Conservation (phyloP, 2,329 filamentous ascomycete genomes). For the Fusarium odoratissimum region DNA sequence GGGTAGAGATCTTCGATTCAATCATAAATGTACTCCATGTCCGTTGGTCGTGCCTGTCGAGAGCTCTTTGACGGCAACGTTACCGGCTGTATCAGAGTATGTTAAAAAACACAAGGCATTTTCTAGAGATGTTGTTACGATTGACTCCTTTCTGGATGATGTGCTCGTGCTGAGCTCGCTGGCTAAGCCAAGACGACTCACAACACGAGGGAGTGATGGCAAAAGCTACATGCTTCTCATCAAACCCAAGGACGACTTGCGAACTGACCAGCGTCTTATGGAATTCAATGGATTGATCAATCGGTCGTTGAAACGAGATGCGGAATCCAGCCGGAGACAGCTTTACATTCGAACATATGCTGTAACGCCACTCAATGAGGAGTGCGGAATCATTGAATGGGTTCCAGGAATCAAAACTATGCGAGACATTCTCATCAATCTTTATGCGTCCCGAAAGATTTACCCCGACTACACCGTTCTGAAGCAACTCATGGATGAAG, state of each 20-base stretch:
- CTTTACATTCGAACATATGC: slow-evolving; percentile 98
- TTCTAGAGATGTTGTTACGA: slow-evolving; percentile 85
- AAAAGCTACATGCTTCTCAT: slow-evolving; percentile 89
- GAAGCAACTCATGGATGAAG: slow-evolving; percentile 72
- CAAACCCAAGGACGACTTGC: slow-evolving; percentile 97
- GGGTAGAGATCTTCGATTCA: slow-evolving; percentile 82
- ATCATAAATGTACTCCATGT: slow-evolving; percentile 84
- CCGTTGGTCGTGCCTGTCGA: slow-evolving; percentile 91
- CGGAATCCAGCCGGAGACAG: slow-evolving; percentile 88
- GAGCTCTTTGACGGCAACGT: slow-evolving; percentile 81
- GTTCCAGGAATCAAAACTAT: slow-evolving; percentile 95
- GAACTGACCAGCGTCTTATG: slow-evolving; percentile 98
- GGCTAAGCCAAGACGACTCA: slow-evolving; percentile 91
- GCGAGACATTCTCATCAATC: slow-evolving; percentile 85
- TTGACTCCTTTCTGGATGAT: slow-evolving; percentile 83
- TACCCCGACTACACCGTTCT: slow-evolving; percentile 76
- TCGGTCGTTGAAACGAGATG: slow-evolving; percentile 88
- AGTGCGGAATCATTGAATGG: slow-evolving; percentile 98
- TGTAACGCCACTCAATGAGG: slow-evolving; percentile 95
- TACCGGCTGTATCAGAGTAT: slow-evolving; percentile 80
- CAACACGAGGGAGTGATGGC: slow-evolving; percentile 88
- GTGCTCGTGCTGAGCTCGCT: slow-evolving; percentile 91
- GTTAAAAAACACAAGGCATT: slow-evolving; percentile 87
- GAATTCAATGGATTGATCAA: slow-evolving; percentile 99
- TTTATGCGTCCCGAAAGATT: slow-evolving; percentile 82